phyloP scores from a whole-genome alignment of 78 protist genomes.

The Dictyostelium brefeldianum region DNA sequence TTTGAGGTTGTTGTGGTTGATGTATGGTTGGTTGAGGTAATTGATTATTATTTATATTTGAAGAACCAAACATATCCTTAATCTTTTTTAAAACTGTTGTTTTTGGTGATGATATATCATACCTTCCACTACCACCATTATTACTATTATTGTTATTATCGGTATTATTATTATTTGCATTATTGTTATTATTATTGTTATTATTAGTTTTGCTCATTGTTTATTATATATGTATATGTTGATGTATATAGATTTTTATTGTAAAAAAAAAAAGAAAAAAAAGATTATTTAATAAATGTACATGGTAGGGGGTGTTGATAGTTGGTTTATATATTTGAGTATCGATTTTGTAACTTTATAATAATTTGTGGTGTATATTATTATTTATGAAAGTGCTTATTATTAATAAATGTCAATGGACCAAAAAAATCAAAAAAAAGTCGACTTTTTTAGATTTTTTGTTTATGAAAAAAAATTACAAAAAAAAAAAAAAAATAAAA shows the following conservation, averaged over 20 bases:
- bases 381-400: too few species aligned
- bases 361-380: too few species aligned
- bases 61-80: slow-evolving; percentile 72
- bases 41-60: background rate
- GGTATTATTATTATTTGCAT: background rate
- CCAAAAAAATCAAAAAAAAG: background rate
- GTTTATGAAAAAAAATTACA: background rate
- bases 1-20: background rate
- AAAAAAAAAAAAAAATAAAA: background rate
- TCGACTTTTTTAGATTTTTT: too few species aligned
- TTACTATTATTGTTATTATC: background rate
- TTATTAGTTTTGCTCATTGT: background rate
- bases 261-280: slow-evolving; percentile 17
- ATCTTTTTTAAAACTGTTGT: slow-evolving; percentile 60
- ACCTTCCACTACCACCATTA: slow-evolving; percentile 22
- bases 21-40: background rate
- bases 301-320: background rate
- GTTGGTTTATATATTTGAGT: too few species aligned
- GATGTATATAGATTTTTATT: background rate
- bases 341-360: too few species aligned
- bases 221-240: background rate
- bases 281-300: background rate
- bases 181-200: background rate
- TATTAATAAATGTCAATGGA: too few species aligned
- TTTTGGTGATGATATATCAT: slow-evolving; percentile 70